Evolutionary conservation across 495 filamentous ascomycete genomes (phyloP).

Genomic region (Penicillium pulvis): DNA sequence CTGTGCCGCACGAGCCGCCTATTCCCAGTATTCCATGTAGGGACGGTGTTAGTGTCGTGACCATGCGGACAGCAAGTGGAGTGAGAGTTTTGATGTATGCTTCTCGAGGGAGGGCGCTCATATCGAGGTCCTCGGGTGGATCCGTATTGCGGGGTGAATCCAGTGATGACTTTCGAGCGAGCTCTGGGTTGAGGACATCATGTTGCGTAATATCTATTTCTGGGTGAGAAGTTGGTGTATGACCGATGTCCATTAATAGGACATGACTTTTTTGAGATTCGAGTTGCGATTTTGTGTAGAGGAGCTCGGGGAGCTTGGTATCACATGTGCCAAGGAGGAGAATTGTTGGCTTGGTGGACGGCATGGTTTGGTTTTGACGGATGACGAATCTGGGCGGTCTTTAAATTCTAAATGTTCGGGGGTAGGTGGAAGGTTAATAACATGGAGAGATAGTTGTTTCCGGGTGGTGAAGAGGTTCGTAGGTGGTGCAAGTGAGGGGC

Average conservation of each 20-base stretch:
- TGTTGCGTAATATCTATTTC: constrained; percentile 50
- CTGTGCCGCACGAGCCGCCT: constrained; percentile 62
- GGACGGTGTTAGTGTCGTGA: constrained; percentile 31
- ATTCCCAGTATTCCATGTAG: constrained; percentile 59
- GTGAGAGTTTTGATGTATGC: constrained; percentile 55
- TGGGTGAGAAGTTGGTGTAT: constrained; percentile 38
- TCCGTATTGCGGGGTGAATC: neutral
- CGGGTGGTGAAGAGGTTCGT: neutral
- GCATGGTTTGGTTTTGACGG: constrained; percentile 3
- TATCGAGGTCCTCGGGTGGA: constrained; percentile 1
- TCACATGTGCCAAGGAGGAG: constrained; percentile 68
- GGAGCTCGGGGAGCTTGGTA: constrained; percentile 63
- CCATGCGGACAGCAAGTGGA: constrained; percentile 33
- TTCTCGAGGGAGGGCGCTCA: constrained; percentile 40
- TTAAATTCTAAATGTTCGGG: too few relatives aligned
- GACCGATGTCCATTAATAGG: constrained; percentile 60
- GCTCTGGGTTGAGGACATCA: constrained; percentile 28
- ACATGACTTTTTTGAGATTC: constrained; percentile 36
- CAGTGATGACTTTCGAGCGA: neutral
- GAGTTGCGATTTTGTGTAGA: constrained; percentile 56
- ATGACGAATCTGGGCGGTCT: too few relatives aligned
- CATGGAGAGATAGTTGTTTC: too few relatives aligned
- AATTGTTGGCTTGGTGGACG: constrained; percentile 41
- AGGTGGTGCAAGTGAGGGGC: neutral
- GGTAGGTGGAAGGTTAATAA: too few relatives aligned